Evolutionary conservation across 192 early-diverging fungal genomes (phyloP).

Genomic region (Umbelopsis sp.): DNA sequence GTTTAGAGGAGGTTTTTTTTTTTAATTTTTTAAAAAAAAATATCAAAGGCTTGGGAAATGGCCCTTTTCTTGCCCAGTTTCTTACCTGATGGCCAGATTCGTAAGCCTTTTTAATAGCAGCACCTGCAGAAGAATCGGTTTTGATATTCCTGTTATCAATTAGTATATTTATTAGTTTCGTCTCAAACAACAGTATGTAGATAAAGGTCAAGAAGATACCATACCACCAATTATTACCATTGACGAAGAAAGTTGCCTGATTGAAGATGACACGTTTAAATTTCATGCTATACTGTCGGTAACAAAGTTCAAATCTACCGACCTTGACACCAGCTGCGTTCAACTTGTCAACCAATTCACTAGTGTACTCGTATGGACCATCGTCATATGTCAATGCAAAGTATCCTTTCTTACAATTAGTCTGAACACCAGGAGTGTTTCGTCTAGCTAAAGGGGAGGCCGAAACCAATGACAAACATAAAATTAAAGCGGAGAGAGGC

Average conservation of each 20-base stretch:
- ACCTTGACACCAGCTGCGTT: conserved; percentile 15
- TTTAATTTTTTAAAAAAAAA: no score
- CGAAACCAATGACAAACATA: not conserved
- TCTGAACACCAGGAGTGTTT: not conserved
- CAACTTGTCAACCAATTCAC: conserved; percentile 19
- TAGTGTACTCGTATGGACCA: conserved; percentile 27
- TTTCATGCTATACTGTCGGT: not conserved
- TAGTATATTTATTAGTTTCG: not conserved
- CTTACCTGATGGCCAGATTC: conserved; percentile 29
- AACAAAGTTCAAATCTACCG: not conserved
- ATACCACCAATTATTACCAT: conserved; percentile 51
- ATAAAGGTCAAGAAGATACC: not conserved
- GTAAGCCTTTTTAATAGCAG: conserved; percentile 31
- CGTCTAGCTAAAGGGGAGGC: not conserved
- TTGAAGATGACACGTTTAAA: not conserved
- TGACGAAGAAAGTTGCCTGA: conserved; percentile 69
- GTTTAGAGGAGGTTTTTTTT: not conserved
- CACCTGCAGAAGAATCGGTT: conserved; percentile 17
- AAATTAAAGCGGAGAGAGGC: not conserved
- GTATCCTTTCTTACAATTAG: conserved; percentile 23
- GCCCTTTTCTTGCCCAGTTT: no score
- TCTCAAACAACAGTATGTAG: not conserved
- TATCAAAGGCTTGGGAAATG: no score
- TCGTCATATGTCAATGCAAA: conserved; percentile 34
- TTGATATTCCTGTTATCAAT: conserved; percentile 16